Percentiles rank a stretch among this genome's conserved stretches.
These are phyloP conservation scores for Lactarius hengduanensis DNA, from an alignment of 768 basidiomycete species.

Conservation along the genomic window DNA sequence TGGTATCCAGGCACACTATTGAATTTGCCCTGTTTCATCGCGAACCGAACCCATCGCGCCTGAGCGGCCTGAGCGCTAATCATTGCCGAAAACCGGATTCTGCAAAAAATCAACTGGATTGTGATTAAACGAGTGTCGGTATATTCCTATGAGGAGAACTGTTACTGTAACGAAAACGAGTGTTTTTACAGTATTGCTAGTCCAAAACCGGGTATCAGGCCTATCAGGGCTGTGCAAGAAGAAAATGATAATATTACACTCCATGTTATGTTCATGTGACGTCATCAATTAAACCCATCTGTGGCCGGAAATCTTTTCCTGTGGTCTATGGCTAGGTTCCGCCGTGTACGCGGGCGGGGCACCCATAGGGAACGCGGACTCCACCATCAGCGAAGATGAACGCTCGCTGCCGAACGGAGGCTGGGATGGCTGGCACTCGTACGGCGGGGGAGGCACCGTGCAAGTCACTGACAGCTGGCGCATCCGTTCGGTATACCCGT, in stretches of 20 bases:
- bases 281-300: neutral
- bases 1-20: neutral
- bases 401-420: neutral
- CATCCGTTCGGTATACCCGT: slow-evolving; percentile 19
- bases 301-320: neutral
- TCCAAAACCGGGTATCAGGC: slow-evolving; percentile 11
- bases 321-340: neutral
- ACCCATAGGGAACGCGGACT: neutral
- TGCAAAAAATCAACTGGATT: neutral
- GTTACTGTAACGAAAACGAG: neutral
- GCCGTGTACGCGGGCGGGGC: slow-evolving; percentile 12
- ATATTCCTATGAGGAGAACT: neutral
- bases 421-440: neutral
- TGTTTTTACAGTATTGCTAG: neutral
- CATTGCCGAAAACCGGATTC: neutral
- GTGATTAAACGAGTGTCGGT: neutral
- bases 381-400: neutral
- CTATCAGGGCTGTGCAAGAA: neutral
- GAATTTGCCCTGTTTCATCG: neutral
- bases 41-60: neutral
- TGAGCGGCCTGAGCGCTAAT: neutral
- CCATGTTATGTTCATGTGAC: neutral
- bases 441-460: slow-evolving; percentile 16
- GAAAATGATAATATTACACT: neutral
- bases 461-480: slow-evolving; percentile 6